Percentiles rank a stretch among this genome's conserved stretches.
phyloP scores from a whole-genome alignment of 2,329 filamentous ascomycete species.

The Chaetomiaceae sp. region DNA sequence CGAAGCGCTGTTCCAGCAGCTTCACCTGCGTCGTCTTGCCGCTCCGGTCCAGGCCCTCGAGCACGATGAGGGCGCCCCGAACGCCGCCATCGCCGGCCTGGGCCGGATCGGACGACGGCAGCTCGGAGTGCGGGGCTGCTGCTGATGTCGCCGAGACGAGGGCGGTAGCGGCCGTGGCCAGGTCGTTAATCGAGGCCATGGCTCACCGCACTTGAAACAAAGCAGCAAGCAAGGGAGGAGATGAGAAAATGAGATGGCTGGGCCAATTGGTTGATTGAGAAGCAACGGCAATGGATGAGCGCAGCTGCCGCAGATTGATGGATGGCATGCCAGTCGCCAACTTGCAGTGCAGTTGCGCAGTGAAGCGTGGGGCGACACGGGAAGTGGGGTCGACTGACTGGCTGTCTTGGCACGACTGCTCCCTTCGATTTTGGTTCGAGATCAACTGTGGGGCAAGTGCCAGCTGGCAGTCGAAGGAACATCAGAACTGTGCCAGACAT shows the following conservation, averaged over 20 bases:
- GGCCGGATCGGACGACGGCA: conserved; percentile 10
- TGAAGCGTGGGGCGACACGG: not conserved
- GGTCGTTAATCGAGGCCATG: conserved; percentile 45
- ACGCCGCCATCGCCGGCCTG: conserved; percentile 11
- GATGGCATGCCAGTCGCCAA: not conserved
- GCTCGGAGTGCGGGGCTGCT: conserved; percentile 9
- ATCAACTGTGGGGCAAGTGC: not conserved
- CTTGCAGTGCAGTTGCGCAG: not conserved
- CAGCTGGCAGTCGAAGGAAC: conserved; percentile 5
- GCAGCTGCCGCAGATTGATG: not conserved
- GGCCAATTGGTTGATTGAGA: conserved; percentile 11
- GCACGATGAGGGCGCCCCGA: conserved; percentile 71
- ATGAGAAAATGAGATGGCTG: conserved; percentile 10
- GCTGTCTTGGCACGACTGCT: conserved; percentile 1
- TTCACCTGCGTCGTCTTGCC: conserved; percentile 91
- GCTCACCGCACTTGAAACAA: conserved; percentile 3
- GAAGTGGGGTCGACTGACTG: not conserved
- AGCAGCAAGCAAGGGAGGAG: not conserved
- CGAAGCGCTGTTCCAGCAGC: conserved; percentile 54
- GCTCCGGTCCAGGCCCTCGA: conserved; percentile 85
- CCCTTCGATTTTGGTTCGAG: not conserved
- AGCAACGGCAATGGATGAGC: not conserved
- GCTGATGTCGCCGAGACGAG: conserved; percentile 17
- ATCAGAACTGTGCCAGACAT: not conserved
- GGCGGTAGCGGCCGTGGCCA: conserved; percentile 44